phyloP scores from a whole-genome alignment of 2,329 filamentous ascomycete genomes.

The Aspergillus ibericus region DNA sequence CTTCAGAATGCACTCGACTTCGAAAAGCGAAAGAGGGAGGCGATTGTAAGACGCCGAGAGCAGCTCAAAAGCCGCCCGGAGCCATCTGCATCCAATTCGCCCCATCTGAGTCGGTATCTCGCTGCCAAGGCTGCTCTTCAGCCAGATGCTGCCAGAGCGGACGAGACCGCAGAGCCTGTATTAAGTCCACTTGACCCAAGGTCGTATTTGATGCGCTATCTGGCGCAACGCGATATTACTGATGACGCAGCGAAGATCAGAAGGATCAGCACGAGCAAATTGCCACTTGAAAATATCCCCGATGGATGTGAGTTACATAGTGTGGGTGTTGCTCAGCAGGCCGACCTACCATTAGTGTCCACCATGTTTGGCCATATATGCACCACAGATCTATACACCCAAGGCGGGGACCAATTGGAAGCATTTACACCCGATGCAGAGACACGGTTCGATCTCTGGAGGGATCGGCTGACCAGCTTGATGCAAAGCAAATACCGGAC shows the following conservation, averaged over 20 bases:
- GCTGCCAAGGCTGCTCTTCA: conserved; percentile 29
- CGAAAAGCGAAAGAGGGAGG: conserved; percentile 39
- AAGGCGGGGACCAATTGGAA: conserved; percentile 8
- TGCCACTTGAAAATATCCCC: conserved; percentile 33
- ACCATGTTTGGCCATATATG: conserved; percentile 1
- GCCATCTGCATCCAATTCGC: conserved; percentile 17
- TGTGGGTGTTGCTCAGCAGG: conserved; percentile 15
- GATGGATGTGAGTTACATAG: conserved; percentile 25
- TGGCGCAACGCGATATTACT: background rate
- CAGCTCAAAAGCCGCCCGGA: conserved; percentile 12
- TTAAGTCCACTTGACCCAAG: conserved; percentile 31
- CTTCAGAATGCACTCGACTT: conserved; percentile 39
- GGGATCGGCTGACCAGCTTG: conserved; percentile 15
- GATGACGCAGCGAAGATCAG: background rate
- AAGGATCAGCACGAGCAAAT: conserved; percentile 22
- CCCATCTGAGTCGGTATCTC: conserved; percentile 34
- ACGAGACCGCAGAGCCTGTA: background rate
- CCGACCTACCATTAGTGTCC: conserved; percentile 7
- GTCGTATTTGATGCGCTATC: conserved; percentile 31
- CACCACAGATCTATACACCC: conserved; percentile 25
- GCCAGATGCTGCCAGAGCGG: background rate
- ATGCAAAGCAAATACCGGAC: conserved; percentile 20
- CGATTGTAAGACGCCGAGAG: conserved; percentile 28
- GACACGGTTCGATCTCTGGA: conserved; percentile 18
- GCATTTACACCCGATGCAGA: conserved; percentile 14